Evolutionary conservation across 202 grass and related monocot genomes (phyloP).

Genomic region (Zizania palustris): DNA sequence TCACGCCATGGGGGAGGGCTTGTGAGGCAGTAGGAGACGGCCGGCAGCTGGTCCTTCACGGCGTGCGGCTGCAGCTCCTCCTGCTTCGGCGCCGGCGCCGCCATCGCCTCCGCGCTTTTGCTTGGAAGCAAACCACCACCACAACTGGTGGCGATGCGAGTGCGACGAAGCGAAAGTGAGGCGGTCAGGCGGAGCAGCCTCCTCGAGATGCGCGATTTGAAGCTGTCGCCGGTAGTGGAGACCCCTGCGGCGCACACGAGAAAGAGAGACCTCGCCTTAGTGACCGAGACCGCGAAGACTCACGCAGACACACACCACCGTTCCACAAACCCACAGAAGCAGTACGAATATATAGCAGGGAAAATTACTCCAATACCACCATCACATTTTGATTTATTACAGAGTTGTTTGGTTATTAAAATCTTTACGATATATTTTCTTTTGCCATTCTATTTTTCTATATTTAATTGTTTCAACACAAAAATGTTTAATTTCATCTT

Average conservation of each 20-base stretch:
- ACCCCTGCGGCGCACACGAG: neutral
- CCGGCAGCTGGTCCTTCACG: conserved; percentile 73
- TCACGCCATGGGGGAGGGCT: conserved; percentile 84
- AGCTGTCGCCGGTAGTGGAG: conserved; percentile 10
- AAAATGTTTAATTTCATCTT: too few relatives aligned
- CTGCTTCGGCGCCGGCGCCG: conserved; percentile 81
- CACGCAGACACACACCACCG: neutral
- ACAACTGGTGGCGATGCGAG: neutral
- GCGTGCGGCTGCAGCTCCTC: conserved; percentile 73
- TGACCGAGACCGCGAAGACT: conserved; percentile 29
- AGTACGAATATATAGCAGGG: too few relatives aligned
- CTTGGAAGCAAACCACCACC: too few relatives aligned
- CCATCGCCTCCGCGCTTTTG: conserved; percentile 34
- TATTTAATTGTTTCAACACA: too few relatives aligned
- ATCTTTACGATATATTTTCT: too few relatives aligned
- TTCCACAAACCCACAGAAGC: neutral
- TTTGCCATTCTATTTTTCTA: too few relatives aligned
- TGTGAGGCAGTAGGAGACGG: conserved; percentile 72
- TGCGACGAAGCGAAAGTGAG: neutral
- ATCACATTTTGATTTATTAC: too few relatives aligned
- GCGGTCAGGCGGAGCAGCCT: too few relatives aligned
- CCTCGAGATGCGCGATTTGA: conserved; percentile 32
- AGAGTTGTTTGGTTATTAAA: too few relatives aligned
- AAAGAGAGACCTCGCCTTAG: neutral
- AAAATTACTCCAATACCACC: too few relatives aligned